Conservation (phyloP, 768 basidiomycete genomes). For the Russula abietina region DNA sequence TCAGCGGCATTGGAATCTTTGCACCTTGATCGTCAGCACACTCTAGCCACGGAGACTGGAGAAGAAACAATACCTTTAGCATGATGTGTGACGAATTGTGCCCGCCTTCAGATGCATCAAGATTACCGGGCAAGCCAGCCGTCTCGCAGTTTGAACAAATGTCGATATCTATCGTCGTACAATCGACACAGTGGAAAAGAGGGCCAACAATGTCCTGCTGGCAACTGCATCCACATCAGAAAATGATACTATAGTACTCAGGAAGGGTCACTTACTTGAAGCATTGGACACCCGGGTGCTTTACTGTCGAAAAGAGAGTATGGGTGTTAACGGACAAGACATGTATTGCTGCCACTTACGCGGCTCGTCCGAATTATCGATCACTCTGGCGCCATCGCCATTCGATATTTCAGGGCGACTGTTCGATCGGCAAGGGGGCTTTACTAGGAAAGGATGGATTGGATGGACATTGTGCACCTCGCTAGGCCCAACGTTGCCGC, state of each 20-base stretch:
- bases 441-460: slow-evolving; percentile 78
- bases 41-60: background rate
- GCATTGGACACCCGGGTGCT: slow-evolving; percentile 22
- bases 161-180: slow-evolving; percentile 46
- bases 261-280: slow-evolving; percentile 19
- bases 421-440: slow-evolving; percentile 34
- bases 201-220: slow-evolving; percentile 86
- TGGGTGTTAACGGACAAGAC: slow-evolving; percentile 1
- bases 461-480: slow-evolving; percentile 92
- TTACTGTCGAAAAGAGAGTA: slow-evolving; percentile 15
- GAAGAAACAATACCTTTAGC: slow-evolving; percentile 64
- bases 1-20: slow-evolving; percentile 83
- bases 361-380: slow-evolving; percentile 18
- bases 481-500: slow-evolving; percentile 35
- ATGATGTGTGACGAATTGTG: slow-evolving; percentile 85
- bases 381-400: slow-evolving; percentile 24
- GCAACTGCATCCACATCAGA: slow-evolving; percentile 48
- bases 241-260: background rate
- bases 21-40: background rate
- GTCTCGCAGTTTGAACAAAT: slow-evolving; percentile 86
- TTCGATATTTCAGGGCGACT: slow-evolving; percentile 37
- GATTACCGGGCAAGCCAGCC: slow-evolving; percentile 76
- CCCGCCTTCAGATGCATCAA: slow-evolving; percentile 70
- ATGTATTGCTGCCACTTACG: slow-evolving; percentile 10
- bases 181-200: slow-evolving; percentile 88